Base-by-base conservation (phyloP, 768 basidiomycete species). In the Pulveroboletus sp. region DNA sequence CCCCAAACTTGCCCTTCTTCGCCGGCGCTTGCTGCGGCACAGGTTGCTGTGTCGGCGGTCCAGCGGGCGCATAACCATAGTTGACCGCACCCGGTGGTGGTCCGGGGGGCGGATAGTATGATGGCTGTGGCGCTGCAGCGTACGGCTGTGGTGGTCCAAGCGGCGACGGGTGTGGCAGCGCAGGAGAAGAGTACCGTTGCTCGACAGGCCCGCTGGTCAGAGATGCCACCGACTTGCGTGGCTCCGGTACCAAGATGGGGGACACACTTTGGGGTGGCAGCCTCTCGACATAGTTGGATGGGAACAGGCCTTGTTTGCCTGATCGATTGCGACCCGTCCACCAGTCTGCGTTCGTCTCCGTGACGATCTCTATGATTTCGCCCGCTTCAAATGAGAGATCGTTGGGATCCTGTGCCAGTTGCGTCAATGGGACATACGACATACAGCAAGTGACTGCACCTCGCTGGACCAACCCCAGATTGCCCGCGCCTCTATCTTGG, bases 341-440 rank as follows among this genome's bases (percentile, higher is more conserved):
- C 92, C 92, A 94, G 63, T 94, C 92, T 1, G 75, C 72, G 52
- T 93, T 91, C n/a, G 81, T 87, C 64, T 94, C 90, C 51, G 85
- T 78, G 40, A 89, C 68, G 50, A 95, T 77, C 50, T 90, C 87
- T 49, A 95, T 82, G 32, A 84, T 70, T 48, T 94, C 92, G 5
- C 90, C 92, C 0, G 76, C 69, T 17, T 68, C 67, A 71, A 95
- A 91, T 1, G 80, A 76, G 4, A 95, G 75, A 66, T 94, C 91
- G 41, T 84, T 82, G 6, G 80, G 75, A 62, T 90, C 88, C 86
- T 91, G 52, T 4, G 24, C 45, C 45, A 29, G 27, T 34, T 9
- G 14, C 44, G 34, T 63, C 33, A 53, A 43, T 8, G 27, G n/a
- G 3, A 24, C 44, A 40, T 48, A 21, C 51, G 33, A 40, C 12